A percentile compares a stretch with the other conserved stretches of the same genome.
phyloP scores from a whole-genome alignment of 1,284 basidiomycete species.

The Takashimella tepidaria region DNA sequence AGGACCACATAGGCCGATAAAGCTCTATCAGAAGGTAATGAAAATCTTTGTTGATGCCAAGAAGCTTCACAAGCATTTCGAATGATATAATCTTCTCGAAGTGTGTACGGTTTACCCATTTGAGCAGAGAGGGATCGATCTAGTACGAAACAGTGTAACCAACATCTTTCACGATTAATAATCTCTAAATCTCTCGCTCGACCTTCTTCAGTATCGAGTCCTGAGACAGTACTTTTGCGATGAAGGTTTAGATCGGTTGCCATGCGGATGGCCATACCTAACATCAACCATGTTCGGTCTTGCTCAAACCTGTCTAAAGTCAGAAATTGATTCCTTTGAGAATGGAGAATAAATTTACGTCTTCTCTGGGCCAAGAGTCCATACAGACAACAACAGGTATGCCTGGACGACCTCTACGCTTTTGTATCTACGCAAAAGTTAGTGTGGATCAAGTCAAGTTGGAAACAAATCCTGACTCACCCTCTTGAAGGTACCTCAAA shows the following conservation, averaged over 20 bases:
- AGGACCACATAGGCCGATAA: conserved; percentile 55
- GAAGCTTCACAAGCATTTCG: conserved; percentile 71
- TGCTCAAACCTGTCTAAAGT: conserved; percentile 74
- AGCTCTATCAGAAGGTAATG: conserved; percentile 57
- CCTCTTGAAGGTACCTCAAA: conserved; percentile 70
- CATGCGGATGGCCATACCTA: conserved; percentile 69
- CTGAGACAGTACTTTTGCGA: conserved; percentile 68
- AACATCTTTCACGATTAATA: conserved; percentile 88
- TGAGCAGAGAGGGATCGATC: conserved; percentile 84
- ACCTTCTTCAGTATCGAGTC: conserved; percentile 66
- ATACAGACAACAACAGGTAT: conserved; percentile 73
- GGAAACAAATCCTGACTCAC: conserved; percentile 8
- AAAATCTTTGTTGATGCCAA: conserved; percentile 55
- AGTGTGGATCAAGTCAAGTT: no score
- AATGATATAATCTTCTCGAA: conserved; percentile 66
- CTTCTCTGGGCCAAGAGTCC: conserved; percentile 86
- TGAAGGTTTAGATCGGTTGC: conserved; percentile 94
- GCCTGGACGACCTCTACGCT: conserved; percentile 92
- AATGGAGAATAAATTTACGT: conserved; percentile 43
- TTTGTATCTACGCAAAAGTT: conserved; percentile 75
- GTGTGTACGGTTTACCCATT: conserved; percentile 49
- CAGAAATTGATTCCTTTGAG: background rate
- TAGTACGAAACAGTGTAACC: conserved; percentile 84
- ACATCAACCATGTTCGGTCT: conserved; percentile 87
- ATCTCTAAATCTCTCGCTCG: conserved; percentile 53